phyloP scores from a whole-genome alignment of 306 rosid species.

The Prunus campanulata region DNA sequence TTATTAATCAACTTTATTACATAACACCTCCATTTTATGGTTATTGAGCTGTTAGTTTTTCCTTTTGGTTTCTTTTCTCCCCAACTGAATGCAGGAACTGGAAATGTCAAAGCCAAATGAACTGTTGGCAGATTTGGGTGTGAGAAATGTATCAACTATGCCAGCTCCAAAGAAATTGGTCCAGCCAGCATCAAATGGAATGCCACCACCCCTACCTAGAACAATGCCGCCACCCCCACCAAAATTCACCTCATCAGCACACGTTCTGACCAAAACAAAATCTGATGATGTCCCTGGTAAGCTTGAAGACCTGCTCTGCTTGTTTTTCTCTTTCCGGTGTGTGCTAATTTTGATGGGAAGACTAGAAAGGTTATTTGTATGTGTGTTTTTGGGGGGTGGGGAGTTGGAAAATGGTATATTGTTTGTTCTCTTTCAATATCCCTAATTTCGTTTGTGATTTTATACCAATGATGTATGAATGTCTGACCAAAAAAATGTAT shows the following conservation, averaged over 20 bases:
- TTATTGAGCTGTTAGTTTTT: constrained; percentile 42
- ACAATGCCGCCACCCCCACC: constrained; percentile 67
- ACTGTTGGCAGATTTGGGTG: constrained; percentile 32
- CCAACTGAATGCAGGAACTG: constrained; percentile 58
- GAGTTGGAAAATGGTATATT: background rate
- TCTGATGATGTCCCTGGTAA: constrained; percentile 71
- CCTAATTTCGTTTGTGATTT: background rate
- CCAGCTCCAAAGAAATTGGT: constrained; percentile 80
- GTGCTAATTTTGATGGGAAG: background rate
- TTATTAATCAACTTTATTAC: background rate
- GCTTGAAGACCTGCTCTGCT: constrained; percentile 16
- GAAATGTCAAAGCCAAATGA: constrained; percentile 39
- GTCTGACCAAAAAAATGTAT: background rate
- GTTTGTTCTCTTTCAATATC: background rate
- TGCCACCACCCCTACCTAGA: constrained; percentile 51
- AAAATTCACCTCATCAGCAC: constrained; percentile 42
- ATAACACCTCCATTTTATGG: background rate
- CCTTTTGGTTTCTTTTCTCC: constrained; percentile 22
- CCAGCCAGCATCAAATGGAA: constrained; percentile 42
- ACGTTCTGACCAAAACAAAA: constrained; percentile 32
- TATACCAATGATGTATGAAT: background rate
- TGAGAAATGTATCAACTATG: constrained; percentile 70
- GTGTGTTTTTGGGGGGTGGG: background rate
- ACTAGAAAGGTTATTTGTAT: background rate
- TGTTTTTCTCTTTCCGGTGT: background rate